Percentiles rank a stretch among this genome's conserved stretches.
phyloP scores from a whole-genome alignment of 148 eudicot species.

The Amaranthus cruentus region DNA sequence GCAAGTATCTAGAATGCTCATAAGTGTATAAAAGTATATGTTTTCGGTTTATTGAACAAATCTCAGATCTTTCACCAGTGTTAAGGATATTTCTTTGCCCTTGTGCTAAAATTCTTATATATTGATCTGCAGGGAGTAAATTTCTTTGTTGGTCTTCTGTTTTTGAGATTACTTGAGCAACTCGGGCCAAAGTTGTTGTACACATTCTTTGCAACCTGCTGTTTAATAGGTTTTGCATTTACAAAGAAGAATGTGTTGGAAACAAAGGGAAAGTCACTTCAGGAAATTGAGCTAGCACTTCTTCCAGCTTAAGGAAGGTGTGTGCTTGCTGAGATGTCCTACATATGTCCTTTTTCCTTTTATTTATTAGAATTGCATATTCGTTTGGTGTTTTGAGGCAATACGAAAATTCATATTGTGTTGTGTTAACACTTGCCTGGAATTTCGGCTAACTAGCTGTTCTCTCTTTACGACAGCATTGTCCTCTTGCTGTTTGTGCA shows the following conservation, averaged over 20 bases:
- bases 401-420: too few species aligned
- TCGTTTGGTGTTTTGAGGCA: neutral
- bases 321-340: neutral
- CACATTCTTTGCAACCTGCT: constrained; percentile 57
- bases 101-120: constrained; percentile 8
- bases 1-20: neutral
- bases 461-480: constrained; percentile 13
- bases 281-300: constrained; percentile 80
- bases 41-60: neutral
- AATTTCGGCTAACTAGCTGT: neutral
- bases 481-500: neutral
- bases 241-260: constrained; percentile 75
- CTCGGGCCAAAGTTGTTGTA: constrained; percentile 67
- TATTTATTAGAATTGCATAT: neutral
- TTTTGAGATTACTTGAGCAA: constrained; percentile 66
- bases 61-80: neutral
- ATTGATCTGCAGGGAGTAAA: constrained; percentile 57
- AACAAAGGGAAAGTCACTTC: constrained; percentile 84
- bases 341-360: neutral
- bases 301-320: constrained; percentile 51
- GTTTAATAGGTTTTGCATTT: constrained; percentile 53
- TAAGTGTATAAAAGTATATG: neutral
- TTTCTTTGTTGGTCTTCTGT: constrained; percentile 73
- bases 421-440: neutral
- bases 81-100: neutral